Percentiles rank a stretch among this genome's conserved stretches.
Conservation (phyloP, 495 filamentous ascomycete species). For the Aspergillus ellipticus region DNA sequence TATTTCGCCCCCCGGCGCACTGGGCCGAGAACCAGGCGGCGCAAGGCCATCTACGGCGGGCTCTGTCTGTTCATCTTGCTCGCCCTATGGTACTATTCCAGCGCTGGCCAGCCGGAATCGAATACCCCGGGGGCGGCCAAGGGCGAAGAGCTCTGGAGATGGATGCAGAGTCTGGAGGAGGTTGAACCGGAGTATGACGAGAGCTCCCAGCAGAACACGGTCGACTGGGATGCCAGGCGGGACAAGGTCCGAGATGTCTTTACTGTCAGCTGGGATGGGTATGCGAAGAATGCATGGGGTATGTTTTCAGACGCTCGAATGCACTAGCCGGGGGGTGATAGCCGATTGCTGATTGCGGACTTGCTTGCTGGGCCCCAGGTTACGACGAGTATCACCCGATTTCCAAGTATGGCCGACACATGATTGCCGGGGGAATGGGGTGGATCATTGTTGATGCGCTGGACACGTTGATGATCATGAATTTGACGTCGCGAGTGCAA, state of each 20-base stretch:
- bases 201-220: slow-evolving; percentile 16
- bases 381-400: slow-evolving; percentile 82
- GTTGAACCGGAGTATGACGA: slow-evolving; percentile 17
- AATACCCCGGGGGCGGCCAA: slow-evolving; percentile 14
- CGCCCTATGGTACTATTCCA: slow-evolving; percentile 46
- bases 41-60: slow-evolving; percentile 23
- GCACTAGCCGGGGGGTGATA: neutral
- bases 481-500: slow-evolving; percentile 78
- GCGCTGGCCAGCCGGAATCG: slow-evolving; percentile 38
- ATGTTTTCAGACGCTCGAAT: slow-evolving; percentile 19
- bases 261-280: slow-evolving; percentile 83
- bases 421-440: slow-evolving; percentile 71
- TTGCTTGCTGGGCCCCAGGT: slow-evolving; percentile 46
- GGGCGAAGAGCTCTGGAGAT: slow-evolving; percentile 40
- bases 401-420: slow-evolving; percentile 73
- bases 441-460: slow-evolving; percentile 98
- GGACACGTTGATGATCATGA: slow-evolving; percentile 98
- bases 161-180: slow-evolving; percentile 35
- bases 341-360: neutral
- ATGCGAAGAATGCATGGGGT: slow-evolving; percentile 95
- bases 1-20: slow-evolving; percentile 53
- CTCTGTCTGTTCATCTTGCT: slow-evolving; percentile 33
- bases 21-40: slow-evolving; percentile 31
- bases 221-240: slow-evolving; percentile 68
- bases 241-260: slow-evolving; percentile 90